These are phyloP conservation scores for Daldinia bambusicola DNA, from an alignment of 495 filamentous ascomycete genomes.

Conservation along the genomic window DNA sequence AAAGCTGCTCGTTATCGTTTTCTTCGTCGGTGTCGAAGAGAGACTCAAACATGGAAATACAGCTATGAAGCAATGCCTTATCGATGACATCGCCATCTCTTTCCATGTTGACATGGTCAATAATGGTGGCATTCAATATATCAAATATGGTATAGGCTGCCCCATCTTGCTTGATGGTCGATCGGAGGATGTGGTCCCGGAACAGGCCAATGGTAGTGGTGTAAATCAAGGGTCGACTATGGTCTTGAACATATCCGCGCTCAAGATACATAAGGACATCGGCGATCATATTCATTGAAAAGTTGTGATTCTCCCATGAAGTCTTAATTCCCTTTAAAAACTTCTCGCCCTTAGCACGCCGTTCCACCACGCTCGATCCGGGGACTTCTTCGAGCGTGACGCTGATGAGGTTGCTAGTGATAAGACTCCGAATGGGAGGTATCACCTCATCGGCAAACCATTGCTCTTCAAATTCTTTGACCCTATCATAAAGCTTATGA, in stretches of 20 bases:
- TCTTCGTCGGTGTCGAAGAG: slow-evolving; percentile 85
- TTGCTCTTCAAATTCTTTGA: slow-evolving; percentile 79
- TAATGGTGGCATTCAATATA: slow-evolving; percentile 80
- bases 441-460: slow-evolving; percentile 80
- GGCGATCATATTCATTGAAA: slow-evolving; percentile 96
- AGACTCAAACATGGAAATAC: slow-evolving; percentile 89
- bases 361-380: slow-evolving; percentile 74
- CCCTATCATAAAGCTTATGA: slow-evolving; percentile 80
- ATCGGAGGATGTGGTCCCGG: slow-evolving; percentile 77
- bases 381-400: slow-evolving; percentile 56
- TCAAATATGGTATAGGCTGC: slow-evolving; percentile 67
- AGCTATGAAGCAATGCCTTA: slow-evolving; percentile 80
- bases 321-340: slow-evolving; percentile 80
- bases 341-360: slow-evolving; percentile 80
- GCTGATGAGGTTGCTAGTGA: slow-evolving; percentile 68
- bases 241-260: slow-evolving; percentile 77
- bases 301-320: slow-evolving; percentile 87
- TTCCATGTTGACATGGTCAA: slow-evolving; percentile 93
- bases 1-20: slow-evolving; percentile 79
- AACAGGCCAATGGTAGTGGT: slow-evolving; percentile 86
- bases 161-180: slow-evolving; percentile 54
- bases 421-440: slow-evolving; percentile 67
- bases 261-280: slow-evolving; percentile 99
- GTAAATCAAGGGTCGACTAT: slow-evolving; percentile 80
- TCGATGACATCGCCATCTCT: slow-evolving; percentile 91